Conservation (phyloP, 1,139 yeast species). For the Saccharomyces hybrid region DNA sequence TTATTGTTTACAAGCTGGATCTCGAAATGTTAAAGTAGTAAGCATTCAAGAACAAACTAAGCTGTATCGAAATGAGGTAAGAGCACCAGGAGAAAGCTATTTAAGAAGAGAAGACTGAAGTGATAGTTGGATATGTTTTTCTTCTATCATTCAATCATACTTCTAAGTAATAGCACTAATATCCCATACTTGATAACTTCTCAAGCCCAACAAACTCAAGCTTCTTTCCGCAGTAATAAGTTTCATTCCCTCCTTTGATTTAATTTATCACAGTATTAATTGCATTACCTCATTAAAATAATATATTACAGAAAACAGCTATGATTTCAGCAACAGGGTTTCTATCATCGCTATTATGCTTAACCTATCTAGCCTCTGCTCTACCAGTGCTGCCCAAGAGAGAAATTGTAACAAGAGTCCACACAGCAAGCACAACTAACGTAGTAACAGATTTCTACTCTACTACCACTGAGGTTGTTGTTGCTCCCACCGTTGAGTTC, state of each 20-base stretch:
- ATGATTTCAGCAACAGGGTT: not conserved
- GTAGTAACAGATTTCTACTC: conserved; percentile 47
- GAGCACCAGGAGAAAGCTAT: not conserved
- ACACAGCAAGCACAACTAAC: conserved; percentile 51
- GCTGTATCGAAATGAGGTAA: not conserved
- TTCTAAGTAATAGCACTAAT: not conserved
- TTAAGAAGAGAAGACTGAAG: not conserved
- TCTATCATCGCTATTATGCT: conserved; percentile 3
- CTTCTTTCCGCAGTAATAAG: not conserved
- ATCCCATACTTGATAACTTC: too few species aligned
- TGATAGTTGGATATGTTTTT: not conserved
- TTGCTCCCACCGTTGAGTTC: conserved; percentile 64
- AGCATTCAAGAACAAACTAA: not conserved
- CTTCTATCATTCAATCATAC: not conserved
- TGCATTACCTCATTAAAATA: not conserved
- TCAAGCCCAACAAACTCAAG: too few species aligned
- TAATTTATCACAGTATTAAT: not conserved
- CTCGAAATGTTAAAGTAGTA: not conserved
- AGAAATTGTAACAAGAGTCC: conserved; percentile 48
- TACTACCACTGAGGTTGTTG: conserved; percentile 52
- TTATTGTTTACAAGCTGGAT: conserved; percentile 1
- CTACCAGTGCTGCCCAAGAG: conserved; percentile 31
- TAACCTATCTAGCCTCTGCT: conserved; percentile 11
- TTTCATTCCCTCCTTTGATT: not conserved
- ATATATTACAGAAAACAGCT: not conserved